Conservation (phyloP, 2,329 filamentous ascomycete species). For the Penicillium janthinellum region DNA sequence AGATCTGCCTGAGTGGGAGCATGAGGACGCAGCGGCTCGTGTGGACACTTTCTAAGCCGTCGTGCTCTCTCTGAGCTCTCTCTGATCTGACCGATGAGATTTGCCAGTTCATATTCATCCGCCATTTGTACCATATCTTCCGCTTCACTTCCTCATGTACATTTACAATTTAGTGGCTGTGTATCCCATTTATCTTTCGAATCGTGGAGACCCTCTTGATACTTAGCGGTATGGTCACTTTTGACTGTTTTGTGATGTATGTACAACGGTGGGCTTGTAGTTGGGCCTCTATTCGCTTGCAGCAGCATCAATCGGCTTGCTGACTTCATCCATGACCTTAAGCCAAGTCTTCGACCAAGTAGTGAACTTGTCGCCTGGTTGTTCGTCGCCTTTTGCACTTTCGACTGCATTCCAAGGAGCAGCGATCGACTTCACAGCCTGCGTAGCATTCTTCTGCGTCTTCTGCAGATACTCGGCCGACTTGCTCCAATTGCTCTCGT, state of each 20-base stretch:
- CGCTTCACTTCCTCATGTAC: constrained; percentile 17
- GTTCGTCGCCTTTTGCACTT: constrained; percentile 52
- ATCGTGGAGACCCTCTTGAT: constrained; percentile 4
- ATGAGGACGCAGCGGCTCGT: constrained; percentile 26
- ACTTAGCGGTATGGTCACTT: background rate
- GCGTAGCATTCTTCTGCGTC: constrained; percentile 54
- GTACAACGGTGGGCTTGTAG: background rate
- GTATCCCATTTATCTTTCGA: constrained; percentile 11
- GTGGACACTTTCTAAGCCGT: constrained; percentile 6
- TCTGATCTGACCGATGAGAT: background rate
- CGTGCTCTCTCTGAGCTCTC: background rate
- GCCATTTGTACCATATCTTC: constrained; percentile 19
- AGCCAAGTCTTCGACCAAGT: constrained; percentile 68
- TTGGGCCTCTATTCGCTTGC: constrained; percentile 9
- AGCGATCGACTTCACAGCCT: constrained; percentile 69
- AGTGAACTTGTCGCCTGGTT: constrained; percentile 73
- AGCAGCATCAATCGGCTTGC: constrained; percentile 30
- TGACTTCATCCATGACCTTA: constrained; percentile 47
- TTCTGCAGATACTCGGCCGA: constrained; percentile 36
- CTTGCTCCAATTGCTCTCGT: constrained; percentile 43
- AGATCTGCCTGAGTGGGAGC: constrained; percentile 44
- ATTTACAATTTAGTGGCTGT: constrained; percentile 16
- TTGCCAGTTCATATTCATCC: background rate
- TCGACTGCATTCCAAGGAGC: constrained; percentile 70
- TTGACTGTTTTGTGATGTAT: background rate